Evolutionary conservation across 805 yeast species (phyloP).

Genomic region (Ogataea glucozyma): DNA sequence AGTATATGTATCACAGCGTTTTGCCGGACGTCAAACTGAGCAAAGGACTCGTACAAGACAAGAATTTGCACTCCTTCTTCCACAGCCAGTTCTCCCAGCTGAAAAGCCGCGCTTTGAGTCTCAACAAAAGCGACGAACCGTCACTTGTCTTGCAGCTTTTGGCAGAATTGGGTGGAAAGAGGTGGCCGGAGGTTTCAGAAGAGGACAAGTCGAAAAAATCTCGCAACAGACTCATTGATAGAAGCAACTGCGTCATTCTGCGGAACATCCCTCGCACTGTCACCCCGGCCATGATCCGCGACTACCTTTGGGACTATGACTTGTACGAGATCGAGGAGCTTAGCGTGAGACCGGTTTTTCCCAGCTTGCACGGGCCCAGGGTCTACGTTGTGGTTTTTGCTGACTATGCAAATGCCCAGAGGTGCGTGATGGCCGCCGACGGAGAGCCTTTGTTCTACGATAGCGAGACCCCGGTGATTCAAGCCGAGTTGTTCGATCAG

Average conservation of each 20-base stretch:
- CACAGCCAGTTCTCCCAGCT: slow-evolving; percentile 7
- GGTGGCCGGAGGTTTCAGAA: background rate
- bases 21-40: slow-evolving; percentile 24
- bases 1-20: slow-evolving; percentile 22
- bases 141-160: slow-evolving; percentile 8
- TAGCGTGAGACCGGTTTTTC: slow-evolving; percentile 15
- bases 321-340: slow-evolving; percentile 34
- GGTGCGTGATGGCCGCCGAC: slow-evolving; percentile 55
- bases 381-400: slow-evolving; percentile 47
- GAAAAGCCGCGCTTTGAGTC: background rate
- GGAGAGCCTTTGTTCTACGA: slow-evolving; percentile 41
- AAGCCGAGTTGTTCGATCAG: slow-evolving; percentile 36
- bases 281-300: slow-evolving; percentile 36
- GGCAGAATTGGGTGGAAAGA: slow-evolving; percentile 15
- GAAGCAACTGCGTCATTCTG: slow-evolving; percentile 40
- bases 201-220: background rate
- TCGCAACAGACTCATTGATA: slow-evolving; percentile 19
- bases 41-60: slow-evolving; percentile 5
- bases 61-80: slow-evolving; percentile 2
- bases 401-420: slow-evolving; percentile 44
- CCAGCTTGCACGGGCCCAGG: slow-evolving; percentile 11
- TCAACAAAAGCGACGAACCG: too few species aligned
- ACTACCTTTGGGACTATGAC: slow-evolving; percentile 51
- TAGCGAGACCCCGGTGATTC: slow-evolving; percentile 29
- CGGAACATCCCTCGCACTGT: slow-evolving; percentile 50